phyloP scores from a whole-genome alignment of 2,329 filamentous ascomycete genomes.

The Epichloe sibirici region DNA sequence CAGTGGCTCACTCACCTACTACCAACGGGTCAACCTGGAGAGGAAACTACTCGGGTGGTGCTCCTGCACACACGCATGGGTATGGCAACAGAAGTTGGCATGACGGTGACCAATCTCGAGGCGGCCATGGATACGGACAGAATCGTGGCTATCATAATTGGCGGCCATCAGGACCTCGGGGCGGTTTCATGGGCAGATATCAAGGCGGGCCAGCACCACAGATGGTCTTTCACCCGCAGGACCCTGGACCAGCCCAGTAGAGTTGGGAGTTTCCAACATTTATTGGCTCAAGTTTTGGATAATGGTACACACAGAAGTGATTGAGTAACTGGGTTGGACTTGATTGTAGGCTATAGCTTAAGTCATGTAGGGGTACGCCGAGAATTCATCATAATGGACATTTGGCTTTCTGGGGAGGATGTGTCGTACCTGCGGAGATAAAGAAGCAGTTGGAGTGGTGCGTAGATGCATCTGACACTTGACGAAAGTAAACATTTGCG shows the following conservation, averaged over 20 bases:
- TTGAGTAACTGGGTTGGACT: neutral
- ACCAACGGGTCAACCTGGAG: neutral
- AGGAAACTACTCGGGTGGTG: slow-evolving; percentile 1
- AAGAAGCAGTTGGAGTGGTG: too few species aligned
- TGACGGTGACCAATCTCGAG: slow-evolving; percentile 8
- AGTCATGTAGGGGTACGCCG: too few species aligned
- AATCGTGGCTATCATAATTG: neutral
- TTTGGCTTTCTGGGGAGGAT: too few species aligned
- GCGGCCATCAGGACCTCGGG: slow-evolving; percentile 1
- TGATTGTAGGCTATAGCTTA: too few species aligned
- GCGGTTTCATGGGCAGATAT: neutral
- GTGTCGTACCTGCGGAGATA: too few species aligned
- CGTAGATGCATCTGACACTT: too few species aligned
- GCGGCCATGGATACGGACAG: slow-evolving; percentile 8
- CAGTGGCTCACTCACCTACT: neutral
- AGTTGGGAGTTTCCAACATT: neutral
- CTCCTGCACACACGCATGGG: neutral
- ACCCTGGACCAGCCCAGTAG: neutral
- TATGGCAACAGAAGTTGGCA: slow-evolving; percentile 5
- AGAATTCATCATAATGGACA: too few species aligned
- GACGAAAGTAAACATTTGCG: too few species aligned
- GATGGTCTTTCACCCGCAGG: neutral
- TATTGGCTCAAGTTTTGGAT: neutral
- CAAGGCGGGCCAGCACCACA: neutral
- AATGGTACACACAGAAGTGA: neutral